phyloP scores from a whole-genome alignment of 2,329 filamentous ascomycete genomes.

The Exophiala mesophila region DNA sequence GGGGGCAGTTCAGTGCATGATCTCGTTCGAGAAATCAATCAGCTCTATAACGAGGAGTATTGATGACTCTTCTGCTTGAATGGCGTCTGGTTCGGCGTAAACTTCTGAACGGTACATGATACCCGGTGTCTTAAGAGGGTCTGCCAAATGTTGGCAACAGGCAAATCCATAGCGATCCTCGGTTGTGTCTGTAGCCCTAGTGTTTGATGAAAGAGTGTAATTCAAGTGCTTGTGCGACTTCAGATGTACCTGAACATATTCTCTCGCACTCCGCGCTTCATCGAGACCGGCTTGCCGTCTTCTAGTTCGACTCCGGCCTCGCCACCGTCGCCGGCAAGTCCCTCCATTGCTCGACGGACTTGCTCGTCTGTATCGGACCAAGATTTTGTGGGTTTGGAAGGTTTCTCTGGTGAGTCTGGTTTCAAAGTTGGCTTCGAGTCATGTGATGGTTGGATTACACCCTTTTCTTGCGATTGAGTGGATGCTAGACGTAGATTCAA shows the following conservation, averaged over 20 bases:
- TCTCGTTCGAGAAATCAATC: conserved; percentile 71
- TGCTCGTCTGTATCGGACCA: conserved; percentile 54
- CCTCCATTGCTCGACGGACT: conserved; percentile 60
- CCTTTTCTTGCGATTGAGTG: conserved; percentile 1
- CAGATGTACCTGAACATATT: conserved; percentile 61
- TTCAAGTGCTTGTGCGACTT: too few relatives aligned
- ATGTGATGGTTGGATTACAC: not conserved
- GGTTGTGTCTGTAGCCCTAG: too few relatives aligned
- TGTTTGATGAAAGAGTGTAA: too few relatives aligned
- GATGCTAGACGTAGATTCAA: not conserved
- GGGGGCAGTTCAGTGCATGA: conserved; percentile 46
- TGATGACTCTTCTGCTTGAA: conserved; percentile 9
- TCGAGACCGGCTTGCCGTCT: conserved; percentile 63
- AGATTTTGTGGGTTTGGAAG: conserved; percentile 12
- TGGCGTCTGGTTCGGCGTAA: not conserved
- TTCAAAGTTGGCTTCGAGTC: not conserved
- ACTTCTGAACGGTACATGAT: conserved; percentile 10
- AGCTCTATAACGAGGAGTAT: conserved; percentile 50
- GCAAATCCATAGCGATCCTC: too few relatives aligned
- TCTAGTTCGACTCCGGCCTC: conserved; percentile 69
- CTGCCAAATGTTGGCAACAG: too few relatives aligned
- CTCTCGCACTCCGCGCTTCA: conserved; percentile 68
- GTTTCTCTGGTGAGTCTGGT: conserved; percentile 38
- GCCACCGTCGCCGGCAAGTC: conserved; percentile 64
- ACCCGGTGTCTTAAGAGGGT: conserved; percentile 9